Base-by-base conservation (phyloP, 139 green algal species). In the Nannochloris sp. region DNA sequence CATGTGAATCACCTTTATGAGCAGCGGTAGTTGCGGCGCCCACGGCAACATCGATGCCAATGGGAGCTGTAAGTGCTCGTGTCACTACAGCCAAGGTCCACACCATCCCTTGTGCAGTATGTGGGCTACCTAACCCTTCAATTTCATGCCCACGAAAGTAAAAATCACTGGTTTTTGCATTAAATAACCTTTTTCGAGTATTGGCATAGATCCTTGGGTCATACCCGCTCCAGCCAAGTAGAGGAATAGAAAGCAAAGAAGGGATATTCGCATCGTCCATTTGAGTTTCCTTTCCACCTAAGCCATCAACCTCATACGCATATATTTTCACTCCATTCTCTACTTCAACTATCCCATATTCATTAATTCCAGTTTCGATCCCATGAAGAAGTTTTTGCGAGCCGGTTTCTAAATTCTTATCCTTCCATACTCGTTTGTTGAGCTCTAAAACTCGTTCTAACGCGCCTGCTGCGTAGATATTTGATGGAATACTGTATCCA, bases 261-360 rank as follows among this genome's bases (percentile, higher is more conserved):
- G 82, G 82, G 46, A 89, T 37, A 54, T 89, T 89, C 39, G 82
- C 79, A 65, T 89, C 82, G 47, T 89, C 82, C 60, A 79, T 79
- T 45, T 79, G 68, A 10, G 34, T 33, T 10, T 79, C 45, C 6
- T 57, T 27, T 24, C 66, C 57, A 47, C 73, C 80, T 8, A 79
- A 59, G 1, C 81, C 81, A 39, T 88, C 81, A 19, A 88, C 81
- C 37, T 87, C 80, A 45, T 85, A 87, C 6, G 76, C 81, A 59
- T 87, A 87, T 29, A 84, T 60, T 5, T 34, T 61, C 8, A 45
- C 14, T 13, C 61, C 60, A 19, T 36, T 35, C 10, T 47, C 65
- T 25, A 51, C 27, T 10, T 15, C 33, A 14, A 83, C 61, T 24
- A 77, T 56, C 4, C 74, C 80, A 24, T 67, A 56, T 54, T 58